phyloP scores from a whole-genome alignment of 2,329 filamentous ascomycete genomes.

The Cercospora brassicicola region DNA sequence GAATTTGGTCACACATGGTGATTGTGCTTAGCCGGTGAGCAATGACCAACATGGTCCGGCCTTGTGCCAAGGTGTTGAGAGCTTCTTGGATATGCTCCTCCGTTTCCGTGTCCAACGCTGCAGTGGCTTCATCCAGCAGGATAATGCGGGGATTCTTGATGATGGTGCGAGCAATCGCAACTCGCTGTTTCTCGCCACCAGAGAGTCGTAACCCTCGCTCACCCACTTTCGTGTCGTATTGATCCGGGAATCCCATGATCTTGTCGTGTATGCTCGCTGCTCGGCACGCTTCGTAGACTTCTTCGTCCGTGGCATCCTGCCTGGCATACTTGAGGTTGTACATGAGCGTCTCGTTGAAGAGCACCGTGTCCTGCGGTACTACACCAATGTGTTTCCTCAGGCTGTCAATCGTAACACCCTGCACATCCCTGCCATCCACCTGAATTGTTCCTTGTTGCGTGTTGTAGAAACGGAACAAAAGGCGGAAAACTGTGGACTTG shows the following conservation, averaged over 20 bases:
- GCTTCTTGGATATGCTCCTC: conserved; percentile 91
- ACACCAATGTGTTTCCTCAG: conserved; percentile 88
- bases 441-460: conserved; percentile 74
- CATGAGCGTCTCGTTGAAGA: conserved; percentile 94
- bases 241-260: conserved; percentile 83
- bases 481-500: conserved; percentile 93
- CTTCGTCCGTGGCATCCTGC: conserved; percentile 73
- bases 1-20: conserved; percentile 57
- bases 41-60: conserved; percentile 91
- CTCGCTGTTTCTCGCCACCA: conserved; percentile 89
- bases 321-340: conserved; percentile 93
- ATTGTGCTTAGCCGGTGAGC: conserved; percentile 67
- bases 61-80: conserved; percentile 75
- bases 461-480: conserved; percentile 97
- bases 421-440: conserved; percentile 80
- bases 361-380: conserved; percentile 91
- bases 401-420: conserved; percentile 83
- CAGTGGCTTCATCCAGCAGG: conserved; percentile 89
- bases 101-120: conserved; percentile 85
- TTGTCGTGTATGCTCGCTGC: conserved; percentile 92
- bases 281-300: conserved; percentile 77
- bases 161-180: conserved; percentile 90
- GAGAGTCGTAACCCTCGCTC: conserved; percentile 84
- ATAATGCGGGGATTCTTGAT: conserved; percentile 90
- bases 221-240: conserved; percentile 85